Evolutionary conservation across 257 asterid genomes (phyloP).

Genomic region (Solanum sejunctum): DNA sequence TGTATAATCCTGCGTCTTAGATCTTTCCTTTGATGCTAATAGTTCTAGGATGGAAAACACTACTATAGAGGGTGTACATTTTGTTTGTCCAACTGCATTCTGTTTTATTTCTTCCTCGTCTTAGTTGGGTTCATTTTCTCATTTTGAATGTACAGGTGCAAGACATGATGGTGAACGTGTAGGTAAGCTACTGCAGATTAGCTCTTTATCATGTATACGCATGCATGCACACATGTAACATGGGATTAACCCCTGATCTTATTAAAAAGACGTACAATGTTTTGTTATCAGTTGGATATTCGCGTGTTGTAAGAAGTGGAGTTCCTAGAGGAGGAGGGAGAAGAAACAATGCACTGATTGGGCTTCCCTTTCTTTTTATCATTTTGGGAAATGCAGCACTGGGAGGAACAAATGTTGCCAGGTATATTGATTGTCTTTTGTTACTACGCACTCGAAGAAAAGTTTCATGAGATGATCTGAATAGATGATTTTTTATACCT

Average conservation of each 20-base stretch:
- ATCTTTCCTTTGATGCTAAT: background rate
- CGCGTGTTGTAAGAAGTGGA: slow-evolving; percentile 37
- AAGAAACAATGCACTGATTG: slow-evolving; percentile 20
- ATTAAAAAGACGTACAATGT: background rate
- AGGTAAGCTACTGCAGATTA: slow-evolving; percentile 2
- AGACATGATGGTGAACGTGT: slow-evolving; percentile 3
- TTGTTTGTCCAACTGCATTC: background rate
- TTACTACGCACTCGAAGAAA: background rate
- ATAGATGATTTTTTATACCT: background rate
- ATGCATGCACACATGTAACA: background rate
- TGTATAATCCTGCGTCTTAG: background rate
- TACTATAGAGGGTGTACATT: too few species aligned
- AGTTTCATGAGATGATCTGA: background rate
- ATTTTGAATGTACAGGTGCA: slow-evolving; percentile 17
- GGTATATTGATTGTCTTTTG: slow-evolving; percentile 9
- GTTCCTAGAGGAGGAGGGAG: slow-evolving; percentile 28
- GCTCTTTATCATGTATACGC: background rate
- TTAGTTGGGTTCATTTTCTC: background rate
- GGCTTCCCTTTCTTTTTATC: slow-evolving; percentile 44
- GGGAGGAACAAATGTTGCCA: slow-evolving; percentile 57
- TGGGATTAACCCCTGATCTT: background rate
- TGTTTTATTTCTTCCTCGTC: background rate
- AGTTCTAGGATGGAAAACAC: background rate
- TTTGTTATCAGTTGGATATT: slow-evolving; percentile 17
- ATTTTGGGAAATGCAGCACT: slow-evolving; percentile 37